Percentiles rank a stretch among this genome's conserved stretches.
phyloP scores from a whole-genome alignment of 139 green algal genomes.

The Astrephomene gubernaculifera region DNA sequence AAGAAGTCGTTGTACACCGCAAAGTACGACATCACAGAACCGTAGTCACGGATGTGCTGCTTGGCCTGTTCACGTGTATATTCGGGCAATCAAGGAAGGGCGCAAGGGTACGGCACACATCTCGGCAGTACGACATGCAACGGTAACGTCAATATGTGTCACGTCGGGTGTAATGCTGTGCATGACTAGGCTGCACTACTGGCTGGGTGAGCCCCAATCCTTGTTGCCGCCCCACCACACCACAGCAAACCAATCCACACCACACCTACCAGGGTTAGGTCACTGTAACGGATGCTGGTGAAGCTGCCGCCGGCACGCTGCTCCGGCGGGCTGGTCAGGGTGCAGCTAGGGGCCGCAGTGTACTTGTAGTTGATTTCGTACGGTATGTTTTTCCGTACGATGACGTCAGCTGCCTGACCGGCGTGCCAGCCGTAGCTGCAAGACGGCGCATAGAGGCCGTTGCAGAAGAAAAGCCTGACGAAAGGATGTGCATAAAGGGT shows the following conservation, averaged over 20 bases:
- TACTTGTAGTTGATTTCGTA: conserved; percentile 12
- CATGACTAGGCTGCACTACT: too few relatives aligned
- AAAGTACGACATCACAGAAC: not conserved
- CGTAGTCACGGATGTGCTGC: conserved; percentile 10
- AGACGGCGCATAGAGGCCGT: not conserved
- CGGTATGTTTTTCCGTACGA: not conserved
- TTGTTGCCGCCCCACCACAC: too few relatives aligned
- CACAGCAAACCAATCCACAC: too few relatives aligned
- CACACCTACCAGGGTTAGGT: not conserved
- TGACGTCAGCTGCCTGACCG: not conserved
- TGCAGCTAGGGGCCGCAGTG: not conserved
- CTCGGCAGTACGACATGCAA: too few relatives aligned
- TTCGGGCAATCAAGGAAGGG: too few relatives aligned
- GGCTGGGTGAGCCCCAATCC: too few relatives aligned
- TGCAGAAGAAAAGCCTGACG: conserved; percentile 31
- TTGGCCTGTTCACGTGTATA: too few relatives aligned
- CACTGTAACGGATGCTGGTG: not conserved
- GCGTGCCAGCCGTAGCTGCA: conserved; percentile 9
- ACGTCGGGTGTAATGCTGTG: too few relatives aligned
- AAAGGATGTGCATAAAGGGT: too few relatives aligned
- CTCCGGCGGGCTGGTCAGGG: not conserved
- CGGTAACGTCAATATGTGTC: too few relatives aligned
- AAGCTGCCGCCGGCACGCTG: not conserved
- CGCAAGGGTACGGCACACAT: too few relatives aligned
- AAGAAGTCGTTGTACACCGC: conserved; percentile 81